Evolutionary conservation across 129 eudicot species (phyloP).

Genomic region (Rutidosis leptorrhynchoides): DNA sequence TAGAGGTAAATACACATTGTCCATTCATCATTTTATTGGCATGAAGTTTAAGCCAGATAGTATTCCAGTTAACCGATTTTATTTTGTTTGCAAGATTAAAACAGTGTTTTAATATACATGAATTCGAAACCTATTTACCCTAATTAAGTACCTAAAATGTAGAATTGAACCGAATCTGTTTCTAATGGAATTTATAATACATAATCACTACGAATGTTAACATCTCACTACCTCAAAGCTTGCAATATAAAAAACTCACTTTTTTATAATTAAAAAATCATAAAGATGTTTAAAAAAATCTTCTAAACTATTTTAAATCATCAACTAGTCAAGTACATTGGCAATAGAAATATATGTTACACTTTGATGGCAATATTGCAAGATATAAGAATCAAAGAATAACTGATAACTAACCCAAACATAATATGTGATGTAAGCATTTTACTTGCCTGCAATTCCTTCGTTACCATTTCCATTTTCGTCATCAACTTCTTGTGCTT

Average conservation of each 20-base stretch:
- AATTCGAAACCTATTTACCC: background rate
- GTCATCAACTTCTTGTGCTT: constrained; percentile 25
- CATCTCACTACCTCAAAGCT: too few species aligned
- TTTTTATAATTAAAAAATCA: background rate
- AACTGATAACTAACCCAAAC: constrained; percentile 24
- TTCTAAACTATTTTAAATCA: background rate
- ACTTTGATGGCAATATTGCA: constrained; percentile 18
- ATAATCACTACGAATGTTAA: too few species aligned
- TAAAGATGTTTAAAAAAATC: background rate
- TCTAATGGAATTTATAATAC: too few species aligned
- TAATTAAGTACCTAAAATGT: background rate
- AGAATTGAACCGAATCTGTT: too few species aligned
- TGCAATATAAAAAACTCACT: too few species aligned
- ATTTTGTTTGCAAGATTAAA: background rate
- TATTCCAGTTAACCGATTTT: too few species aligned
- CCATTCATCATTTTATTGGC: too few species aligned
- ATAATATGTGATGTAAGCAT: constrained; percentile 1
- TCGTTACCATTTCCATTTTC: constrained; percentile 20
- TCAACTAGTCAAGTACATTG: background rate
- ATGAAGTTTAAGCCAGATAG: background rate
- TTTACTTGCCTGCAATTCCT: constrained; percentile 9
- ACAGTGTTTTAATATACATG: background rate
- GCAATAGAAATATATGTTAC: constrained; percentile 14
- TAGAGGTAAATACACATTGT: too few species aligned
- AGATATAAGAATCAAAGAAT: constrained; percentile 31